phyloP scores from a whole-genome alignment of 1,284 basidiomycete species.

The Waitea zeae region DNA sequence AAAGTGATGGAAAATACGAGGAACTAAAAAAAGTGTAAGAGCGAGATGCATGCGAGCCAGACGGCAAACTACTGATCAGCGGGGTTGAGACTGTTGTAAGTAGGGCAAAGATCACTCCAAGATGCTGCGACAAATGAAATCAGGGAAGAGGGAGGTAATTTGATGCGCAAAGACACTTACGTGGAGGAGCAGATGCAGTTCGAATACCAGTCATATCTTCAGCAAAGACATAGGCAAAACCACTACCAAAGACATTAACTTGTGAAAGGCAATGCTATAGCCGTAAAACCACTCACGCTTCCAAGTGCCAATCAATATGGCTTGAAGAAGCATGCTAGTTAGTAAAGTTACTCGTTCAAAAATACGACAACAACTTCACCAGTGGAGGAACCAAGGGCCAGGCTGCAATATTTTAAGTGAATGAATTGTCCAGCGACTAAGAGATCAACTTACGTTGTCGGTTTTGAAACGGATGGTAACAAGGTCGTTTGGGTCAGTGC shows the following conservation, averaged over 20 bases:
- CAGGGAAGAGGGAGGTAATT: too few relatives aligned
- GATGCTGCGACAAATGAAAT: too few relatives aligned
- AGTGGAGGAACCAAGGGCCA: slow-evolving; percentile 31
- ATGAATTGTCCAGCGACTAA: too few relatives aligned
- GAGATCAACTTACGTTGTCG: slow-evolving; percentile 1
- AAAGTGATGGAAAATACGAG: too few relatives aligned
- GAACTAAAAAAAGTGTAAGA: too few relatives aligned
- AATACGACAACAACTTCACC: slow-evolving; percentile 7
- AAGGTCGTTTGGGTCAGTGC: slow-evolving; percentile 13
- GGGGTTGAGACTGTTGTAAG: not conserved
- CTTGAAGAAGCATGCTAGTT: not conserved
- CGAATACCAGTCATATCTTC: not conserved
- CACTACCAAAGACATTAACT: too few relatives aligned
- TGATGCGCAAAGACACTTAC: too few relatives aligned
- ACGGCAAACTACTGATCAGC: too few relatives aligned
- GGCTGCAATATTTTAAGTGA: too few relatives aligned
- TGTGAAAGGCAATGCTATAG: too few relatives aligned
- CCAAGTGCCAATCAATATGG: slow-evolving; percentile 4
- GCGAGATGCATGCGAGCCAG: too few relatives aligned
- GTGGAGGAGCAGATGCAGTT: not conserved
- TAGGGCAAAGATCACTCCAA: slow-evolving; percentile 1
- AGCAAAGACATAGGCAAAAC: slow-evolving; percentile 1
- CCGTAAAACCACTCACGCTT: slow-evolving; percentile 2
- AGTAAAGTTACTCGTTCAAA: not conserved
- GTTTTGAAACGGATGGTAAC: slow-evolving; percentile 23